Base-by-base conservation (phyloP, 2,329 filamentous ascomycete species). In the Colletotrichum acutatum region DNA sequence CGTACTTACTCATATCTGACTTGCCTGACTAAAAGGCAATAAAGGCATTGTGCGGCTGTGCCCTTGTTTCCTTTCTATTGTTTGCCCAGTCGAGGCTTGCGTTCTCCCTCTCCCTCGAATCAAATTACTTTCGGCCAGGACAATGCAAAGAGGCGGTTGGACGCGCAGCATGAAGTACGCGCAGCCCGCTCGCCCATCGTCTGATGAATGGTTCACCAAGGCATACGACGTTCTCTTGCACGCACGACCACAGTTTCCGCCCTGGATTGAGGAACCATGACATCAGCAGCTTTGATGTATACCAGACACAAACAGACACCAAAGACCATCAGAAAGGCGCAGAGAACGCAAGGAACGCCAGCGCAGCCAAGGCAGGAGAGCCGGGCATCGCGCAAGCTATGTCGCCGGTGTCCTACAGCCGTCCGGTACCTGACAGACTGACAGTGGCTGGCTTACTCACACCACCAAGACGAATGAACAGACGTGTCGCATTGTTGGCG, bases 401-500 rank as follows among this genome's bases (percentile, higher is more conserved):
- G 5, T 14, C 19, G 57, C 46, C 46, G 24, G 46, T 28, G 42
- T 19, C n/a, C 28, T 8, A 32, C 4, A 9, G 26, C 12, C 57
- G 32, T 28, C 46, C 49, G 66, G 68, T 70, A 28, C 54, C 42
- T 70, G 49, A 16, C 54, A 34, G 32, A 34, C 32, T 34, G 32
- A 34, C 11, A 34, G 32, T 34, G 32, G 32, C 16, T 30, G 54
- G 42, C 68, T 70, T 60, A 58, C 37, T 68, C 69, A 68, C 68
- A 69, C 37, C 52, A 63, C 24, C 65, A 22, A 14, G 26, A 8
- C 19, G 19, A 3, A 12, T 64, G 34, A 22, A 32, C 28, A 53
- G 46, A 34, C 28, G 52, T 30, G 28, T 54, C 42, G 22, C 49
- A 53, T 26, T 37, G 4, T 26, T 32, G 46, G 46, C 22, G 46